Base-by-base conservation (phyloP, 2,329 filamentous ascomycete genomes). In the Huntiella savannae region DNA sequence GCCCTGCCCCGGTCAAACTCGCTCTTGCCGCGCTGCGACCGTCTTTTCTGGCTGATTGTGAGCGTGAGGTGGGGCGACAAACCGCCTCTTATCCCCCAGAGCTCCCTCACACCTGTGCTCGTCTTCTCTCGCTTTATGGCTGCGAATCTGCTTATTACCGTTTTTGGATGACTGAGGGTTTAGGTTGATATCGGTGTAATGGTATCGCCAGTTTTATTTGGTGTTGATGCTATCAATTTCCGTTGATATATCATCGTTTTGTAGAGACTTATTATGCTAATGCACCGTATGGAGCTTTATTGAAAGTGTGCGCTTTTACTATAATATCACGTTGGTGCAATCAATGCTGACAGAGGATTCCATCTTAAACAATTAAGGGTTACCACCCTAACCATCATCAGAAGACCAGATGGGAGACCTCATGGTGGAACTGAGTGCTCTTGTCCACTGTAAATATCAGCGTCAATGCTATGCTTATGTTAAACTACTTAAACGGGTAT, bases 1-100 rank as follows among this genome's bases (percentile, higher is more conserved):
- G 22, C 22, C 35, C 35, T 37, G 35, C 35, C 35, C 35, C 16
- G 12, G 35, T 13, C 35, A 16, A 13, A 13, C 35, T 16, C 35
- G n/a, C 16, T 40, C 42, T 47, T 46, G 39, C 45, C 44, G 41
- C 44, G 48, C 44, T 33, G 38, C 36, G 35, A 16, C 35, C n/a
- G n/a, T 37, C n/a, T 13, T 37, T 37, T 28, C 28, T 49, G 44
- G 45, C 44, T 50, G 48, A 50, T 50, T 50, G 44, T 47, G 40
- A 40, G 35, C 17, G 22, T 13, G 32, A 38, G 19, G 37, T 33
- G n/a, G 33, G 33, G 41, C 36, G 28, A 36, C 40, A 19, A 19
- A 34, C 33, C 41, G 11, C 48, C 48, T 50, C 48, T 50, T 50
- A 50, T 50, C 48, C 48, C 48, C 48, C 48, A 50, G 48, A 47